Evolutionary conservation across 192 early-diverging fungal genomes (phyloP), one percentile per base, ranked within the genome.

Genomic region (Kickxella alabastrina): DNA sequence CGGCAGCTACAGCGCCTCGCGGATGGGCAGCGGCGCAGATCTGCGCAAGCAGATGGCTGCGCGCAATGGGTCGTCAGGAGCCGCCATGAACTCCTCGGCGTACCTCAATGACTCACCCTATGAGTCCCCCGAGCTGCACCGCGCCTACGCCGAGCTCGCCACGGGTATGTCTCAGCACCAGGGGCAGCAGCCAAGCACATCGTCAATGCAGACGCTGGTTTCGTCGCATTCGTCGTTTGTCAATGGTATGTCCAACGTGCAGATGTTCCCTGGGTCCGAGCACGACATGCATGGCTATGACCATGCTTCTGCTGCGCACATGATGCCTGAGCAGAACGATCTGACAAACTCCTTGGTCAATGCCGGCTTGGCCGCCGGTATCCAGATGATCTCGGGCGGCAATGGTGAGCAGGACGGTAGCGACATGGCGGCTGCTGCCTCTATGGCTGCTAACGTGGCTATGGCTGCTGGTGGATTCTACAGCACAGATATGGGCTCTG

Each of bases 11-110:
- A 43, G 34, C 36, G 40, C 45, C 3, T 58, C 68, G 14, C 56
- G 62, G 8, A 24, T 32, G 12, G 53, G 32, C 46, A 57, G 57
- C 27, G 37, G 37, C 21, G 39, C 67, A 1, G 67, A 70, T 32
- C 42, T 70, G 50, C 60, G 67, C 50, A 63, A 63, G 55, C 67
- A 70, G 40, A 34, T 70, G 27, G 67, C 66, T 7, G 66, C 59
- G 2, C 59, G 59, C 26, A 52, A 39, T 27, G 14, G 24, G 4
- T 25, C 22, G 10, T 12, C 17, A 3, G n/a, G n/a, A n/a, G 22
- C 43, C 4, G 24, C 9, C 21, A 26, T 44, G 14, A 24, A 13
- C 12, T 28, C 18, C 18, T 44, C 50, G 43, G 39, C 43, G 4
- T 46, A 60, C 5, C 60, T 68, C 25, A 18, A 61, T 13, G 59